phyloP scores from a whole-genome alignment of 2,329 filamentous ascomycete species.

The Cercospora berteroae region DNA sequence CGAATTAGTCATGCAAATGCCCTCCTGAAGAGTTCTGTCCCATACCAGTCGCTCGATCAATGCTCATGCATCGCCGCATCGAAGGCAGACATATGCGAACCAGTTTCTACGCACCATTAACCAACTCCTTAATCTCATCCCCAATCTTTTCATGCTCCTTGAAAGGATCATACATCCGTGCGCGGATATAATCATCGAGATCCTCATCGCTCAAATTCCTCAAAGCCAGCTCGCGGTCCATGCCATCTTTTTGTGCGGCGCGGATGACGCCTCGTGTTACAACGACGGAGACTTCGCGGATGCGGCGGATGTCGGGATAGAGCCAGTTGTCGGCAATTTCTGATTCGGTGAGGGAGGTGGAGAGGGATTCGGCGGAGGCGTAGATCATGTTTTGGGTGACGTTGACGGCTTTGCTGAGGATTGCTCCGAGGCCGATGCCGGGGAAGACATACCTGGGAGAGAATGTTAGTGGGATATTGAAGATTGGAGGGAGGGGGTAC shows the following conservation, averaged over 20 bases:
- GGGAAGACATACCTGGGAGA: slow-evolving; percentile 76
- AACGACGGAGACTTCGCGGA: slow-evolving; percentile 81
- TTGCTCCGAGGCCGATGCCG: slow-evolving; percentile 88
- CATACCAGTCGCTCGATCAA: slow-evolving; percentile 1
- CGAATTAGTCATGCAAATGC: not conserved
- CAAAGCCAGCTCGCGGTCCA: slow-evolving; percentile 56
- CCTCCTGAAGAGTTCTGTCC: not conserved
- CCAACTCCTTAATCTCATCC: slow-evolving; percentile 28
- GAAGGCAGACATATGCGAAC: slow-evolving; percentile 9
- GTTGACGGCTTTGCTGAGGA: slow-evolving; percentile 80
- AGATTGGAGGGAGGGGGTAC: not conserved
- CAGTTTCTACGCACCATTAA: slow-evolving; percentile 7
- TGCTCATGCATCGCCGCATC: not conserved
- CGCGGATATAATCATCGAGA: slow-evolving; percentile 64
- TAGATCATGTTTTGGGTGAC: slow-evolving; percentile 97
- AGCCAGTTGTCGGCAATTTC: slow-evolving; percentile 82
- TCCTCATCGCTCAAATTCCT: slow-evolving; percentile 65
- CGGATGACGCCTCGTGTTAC: slow-evolving; percentile 93
- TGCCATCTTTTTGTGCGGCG: slow-evolving; percentile 75
- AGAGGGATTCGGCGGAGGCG: slow-evolving; percentile 79
- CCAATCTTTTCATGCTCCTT: slow-evolving; percentile 44
- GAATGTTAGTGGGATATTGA: not conserved
- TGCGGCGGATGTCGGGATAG: slow-evolving; percentile 84
- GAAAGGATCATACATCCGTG: slow-evolving; percentile 54
- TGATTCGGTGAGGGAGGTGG: slow-evolving; percentile 72